Conservation (phyloP, 805 yeast species). For the Torulaspora quercuum region DNA sequence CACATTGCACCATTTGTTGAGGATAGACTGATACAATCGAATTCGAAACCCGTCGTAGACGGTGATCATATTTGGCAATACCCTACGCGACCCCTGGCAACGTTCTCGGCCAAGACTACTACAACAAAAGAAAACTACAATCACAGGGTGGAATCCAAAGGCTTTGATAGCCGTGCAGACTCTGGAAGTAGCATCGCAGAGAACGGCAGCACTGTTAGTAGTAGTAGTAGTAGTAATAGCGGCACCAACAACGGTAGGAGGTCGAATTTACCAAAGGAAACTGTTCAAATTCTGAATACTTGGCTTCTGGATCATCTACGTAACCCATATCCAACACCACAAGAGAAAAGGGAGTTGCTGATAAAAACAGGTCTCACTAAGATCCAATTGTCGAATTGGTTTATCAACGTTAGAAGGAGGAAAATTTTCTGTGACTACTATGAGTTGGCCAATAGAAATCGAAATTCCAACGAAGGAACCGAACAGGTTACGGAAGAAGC, state of each 20-base stretch:
- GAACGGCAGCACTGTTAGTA: background rate
- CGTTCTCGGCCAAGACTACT: too few relatives aligned
- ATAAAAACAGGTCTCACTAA: slow-evolving; percentile 71
- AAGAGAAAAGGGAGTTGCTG: slow-evolving; percentile 68
- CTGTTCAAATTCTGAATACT: slow-evolving; percentile 63
- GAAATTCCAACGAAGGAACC: slow-evolving; percentile 9
- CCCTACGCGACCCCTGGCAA: background rate
- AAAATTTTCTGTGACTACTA: slow-evolving; percentile 46
- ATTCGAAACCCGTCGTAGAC: background rate
- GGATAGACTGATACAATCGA: slow-evolving; percentile 1
- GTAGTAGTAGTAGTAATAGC: slow-evolving; percentile 6
- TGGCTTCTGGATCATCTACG: slow-evolving; percentile 75
- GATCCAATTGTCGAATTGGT: slow-evolving; percentile 83
- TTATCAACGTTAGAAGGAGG: slow-evolving; percentile 80
- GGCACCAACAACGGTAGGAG: slow-evolving; percentile 42
- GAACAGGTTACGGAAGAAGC: slow-evolving; percentile 18
- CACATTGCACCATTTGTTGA: background rate
- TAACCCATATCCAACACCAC: slow-evolving; percentile 81
- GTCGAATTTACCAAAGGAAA: slow-evolving; percentile 74
- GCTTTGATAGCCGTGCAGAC: too few relatives aligned
- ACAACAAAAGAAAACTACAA: too few relatives aligned
- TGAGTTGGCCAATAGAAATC: slow-evolving; percentile 18
- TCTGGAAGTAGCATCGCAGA: background rate
- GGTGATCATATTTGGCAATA: slow-evolving; percentile 3
- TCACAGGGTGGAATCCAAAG: too few relatives aligned